phyloP scores from a whole-genome alignment of 306 rosid species.

The Corylus avellana region DNA sequence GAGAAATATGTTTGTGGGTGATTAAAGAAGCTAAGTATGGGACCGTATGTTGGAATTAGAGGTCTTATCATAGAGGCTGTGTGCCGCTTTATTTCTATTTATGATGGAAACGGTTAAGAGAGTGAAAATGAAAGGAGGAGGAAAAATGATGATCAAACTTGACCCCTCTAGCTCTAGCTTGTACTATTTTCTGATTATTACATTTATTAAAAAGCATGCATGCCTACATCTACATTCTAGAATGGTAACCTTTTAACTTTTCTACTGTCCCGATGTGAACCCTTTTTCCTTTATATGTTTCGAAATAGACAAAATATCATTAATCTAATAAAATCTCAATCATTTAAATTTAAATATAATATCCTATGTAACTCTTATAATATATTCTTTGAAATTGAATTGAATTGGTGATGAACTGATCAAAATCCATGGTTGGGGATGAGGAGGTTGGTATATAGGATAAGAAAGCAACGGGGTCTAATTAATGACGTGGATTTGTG shows the following conservation, averaged over 20 bases:
- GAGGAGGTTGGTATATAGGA: no score
- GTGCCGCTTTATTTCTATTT: slow-evolving; percentile 31
- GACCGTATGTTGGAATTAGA: slow-evolving; percentile 43
- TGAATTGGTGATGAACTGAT: no score
- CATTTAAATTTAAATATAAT: no score
- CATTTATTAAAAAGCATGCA: not conserved
- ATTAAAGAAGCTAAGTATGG: slow-evolving; percentile 27
- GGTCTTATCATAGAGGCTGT: slow-evolving; percentile 44
- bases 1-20: no score
- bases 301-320: not conserved
- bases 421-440: no score
- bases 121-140: slow-evolving; percentile 21
- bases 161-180: not conserved
- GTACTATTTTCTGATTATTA: not conserved
- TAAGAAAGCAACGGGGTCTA: no score
- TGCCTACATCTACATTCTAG: not conserved
- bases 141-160: slow-evolving; percentile 15
- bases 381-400: no score
- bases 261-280: slow-evolving; percentile 36
- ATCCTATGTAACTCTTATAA: no score
- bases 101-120: slow-evolving; percentile 8
- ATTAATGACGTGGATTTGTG: no score
- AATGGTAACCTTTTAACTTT: slow-evolving; percentile 21
- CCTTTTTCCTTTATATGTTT: not conserved
- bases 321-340: no score